Conservation (phyloP, 169 alveolate genomes). For the Ophryocystis elektroscirrha region DNA sequence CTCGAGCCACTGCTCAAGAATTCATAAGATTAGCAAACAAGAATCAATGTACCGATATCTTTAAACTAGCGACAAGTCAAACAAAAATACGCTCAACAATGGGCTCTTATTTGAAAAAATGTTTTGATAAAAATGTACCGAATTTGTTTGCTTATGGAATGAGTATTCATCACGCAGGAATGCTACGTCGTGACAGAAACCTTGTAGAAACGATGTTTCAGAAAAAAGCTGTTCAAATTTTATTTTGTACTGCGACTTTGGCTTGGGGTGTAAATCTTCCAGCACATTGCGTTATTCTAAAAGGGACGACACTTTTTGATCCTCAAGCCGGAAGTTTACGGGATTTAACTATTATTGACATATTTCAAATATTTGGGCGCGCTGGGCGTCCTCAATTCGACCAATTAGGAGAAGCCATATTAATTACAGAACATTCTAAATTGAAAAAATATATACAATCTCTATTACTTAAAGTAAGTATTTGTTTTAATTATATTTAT, state of each 20-base stretch:
- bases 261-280: conserved; percentile 99
- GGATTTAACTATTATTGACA: conserved; percentile 79
- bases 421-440: background rate
- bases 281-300: conserved; percentile 94
- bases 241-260: conserved; percentile 95
- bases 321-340: conserved; percentile 83
- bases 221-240: conserved; percentile 67
- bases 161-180: conserved; percentile 97
- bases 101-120: background rate
- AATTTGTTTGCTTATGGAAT: conserved; percentile 77
- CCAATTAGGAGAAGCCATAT: conserved; percentile 67
- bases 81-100: background rate
- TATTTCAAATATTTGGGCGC: conserved; percentile 94
- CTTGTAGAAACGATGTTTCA: conserved; percentile 69
- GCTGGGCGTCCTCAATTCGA: conserved; percentile 99
- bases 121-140: background rate
- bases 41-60: background rate
- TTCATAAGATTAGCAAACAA: conserved; percentile 20
- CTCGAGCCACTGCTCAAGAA: conserved; percentile 74
- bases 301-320: conserved; percentile 89
- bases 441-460: background rate
- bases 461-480: too few species aligned
- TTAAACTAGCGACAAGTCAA: too few species aligned
- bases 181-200: conserved; percentile 68
- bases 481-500: too few species aligned